Conservation (phyloP, 768 basidiomycete species). For the Pulveroboletus sp. region DNA sequence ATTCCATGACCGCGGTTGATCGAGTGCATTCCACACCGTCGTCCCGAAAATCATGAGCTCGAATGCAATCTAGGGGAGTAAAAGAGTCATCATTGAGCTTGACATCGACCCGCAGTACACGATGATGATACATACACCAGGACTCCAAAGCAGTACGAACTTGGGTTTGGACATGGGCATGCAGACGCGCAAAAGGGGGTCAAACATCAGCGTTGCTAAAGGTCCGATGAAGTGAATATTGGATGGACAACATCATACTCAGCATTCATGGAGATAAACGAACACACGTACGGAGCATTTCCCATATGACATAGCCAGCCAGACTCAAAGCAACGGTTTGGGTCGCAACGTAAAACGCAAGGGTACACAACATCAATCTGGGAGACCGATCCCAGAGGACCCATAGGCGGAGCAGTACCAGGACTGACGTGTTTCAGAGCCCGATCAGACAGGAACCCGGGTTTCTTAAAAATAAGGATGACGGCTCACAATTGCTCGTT, state of each 20-base stretch:
- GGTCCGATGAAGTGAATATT: no score
- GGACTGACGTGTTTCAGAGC: constrained; percentile 22
- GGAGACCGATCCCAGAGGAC: constrained; percentile 30
- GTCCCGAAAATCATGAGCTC: constrained; percentile 30
- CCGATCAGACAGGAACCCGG: constrained; percentile 4
- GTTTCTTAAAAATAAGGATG: neutral
- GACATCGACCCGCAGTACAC: neutral
- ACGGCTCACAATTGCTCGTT: constrained; percentile 33
- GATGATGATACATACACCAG: constrained; percentile 18
- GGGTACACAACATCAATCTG: constrained; percentile 27
- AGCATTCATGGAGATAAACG: neutral
- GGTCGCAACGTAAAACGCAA: constrained; percentile 28
- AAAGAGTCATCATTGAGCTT: neutral
- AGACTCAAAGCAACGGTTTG: constrained; percentile 24
- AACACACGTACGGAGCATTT: constrained; percentile 25
- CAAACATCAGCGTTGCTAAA: constrained; percentile 16
- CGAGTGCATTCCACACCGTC: constrained; percentile 27
- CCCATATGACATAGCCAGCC: constrained; percentile 23
- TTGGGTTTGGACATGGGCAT: constrained; percentile 16
- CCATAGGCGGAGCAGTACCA: constrained; percentile 39
- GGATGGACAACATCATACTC: neutral
- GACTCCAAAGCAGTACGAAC: constrained; percentile 25
- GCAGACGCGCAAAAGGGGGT: constrained; percentile 17
- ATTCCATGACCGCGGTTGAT: constrained; percentile 19
- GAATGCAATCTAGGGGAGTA: constrained; percentile 22